Percentiles rank a stretch among this genome's conserved stretches.
These are phyloP conservation scores for Dioscorea zingiberensis DNA, from an alignment of 106 monocot species.

Conservation along the genomic window DNA sequence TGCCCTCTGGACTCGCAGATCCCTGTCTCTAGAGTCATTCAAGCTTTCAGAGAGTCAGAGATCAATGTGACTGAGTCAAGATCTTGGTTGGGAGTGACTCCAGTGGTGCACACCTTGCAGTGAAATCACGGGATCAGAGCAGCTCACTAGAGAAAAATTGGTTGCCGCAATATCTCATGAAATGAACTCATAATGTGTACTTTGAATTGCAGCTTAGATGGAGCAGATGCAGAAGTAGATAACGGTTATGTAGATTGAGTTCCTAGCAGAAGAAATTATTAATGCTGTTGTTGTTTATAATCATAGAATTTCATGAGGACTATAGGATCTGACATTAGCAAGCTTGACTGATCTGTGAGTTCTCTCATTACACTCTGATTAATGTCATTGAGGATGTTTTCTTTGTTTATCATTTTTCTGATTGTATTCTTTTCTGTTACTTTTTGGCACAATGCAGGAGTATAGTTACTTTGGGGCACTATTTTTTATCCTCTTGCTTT, in stretches of 20 bases:
- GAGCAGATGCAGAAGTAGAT: neutral
- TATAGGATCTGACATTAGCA: neutral
- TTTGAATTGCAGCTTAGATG: neutral
- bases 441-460: too few species aligned
- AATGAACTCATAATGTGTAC: constrained; percentile 12
- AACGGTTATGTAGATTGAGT: too few species aligned
- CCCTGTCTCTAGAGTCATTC: constrained; percentile 54
- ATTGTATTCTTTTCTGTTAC: too few species aligned
- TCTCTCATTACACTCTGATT: neutral
- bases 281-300: neutral
- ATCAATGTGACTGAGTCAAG: constrained; percentile 54
- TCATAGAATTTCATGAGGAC: neutral
- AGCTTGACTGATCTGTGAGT: constrained; percentile 1
- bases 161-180: constrained; percentile 49
- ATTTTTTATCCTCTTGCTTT: too few species aligned
- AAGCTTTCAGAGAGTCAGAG: constrained; percentile 59
- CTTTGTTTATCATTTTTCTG: too few species aligned
- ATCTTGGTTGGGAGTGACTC: constrained; percentile 29
- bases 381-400: too few species aligned
- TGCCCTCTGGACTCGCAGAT: constrained; percentile 69
- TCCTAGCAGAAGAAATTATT: neutral
- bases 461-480: too few species aligned
- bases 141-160: constrained; percentile 56
- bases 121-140: constrained; percentile 51
- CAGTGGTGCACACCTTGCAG: constrained; percentile 63